Evolutionary conservation across 2,329 filamentous ascomycete species (phyloP), one percentile per base, ranked within the genome.

Genomic region (Sclerotinia sclerotiorum): DNA sequence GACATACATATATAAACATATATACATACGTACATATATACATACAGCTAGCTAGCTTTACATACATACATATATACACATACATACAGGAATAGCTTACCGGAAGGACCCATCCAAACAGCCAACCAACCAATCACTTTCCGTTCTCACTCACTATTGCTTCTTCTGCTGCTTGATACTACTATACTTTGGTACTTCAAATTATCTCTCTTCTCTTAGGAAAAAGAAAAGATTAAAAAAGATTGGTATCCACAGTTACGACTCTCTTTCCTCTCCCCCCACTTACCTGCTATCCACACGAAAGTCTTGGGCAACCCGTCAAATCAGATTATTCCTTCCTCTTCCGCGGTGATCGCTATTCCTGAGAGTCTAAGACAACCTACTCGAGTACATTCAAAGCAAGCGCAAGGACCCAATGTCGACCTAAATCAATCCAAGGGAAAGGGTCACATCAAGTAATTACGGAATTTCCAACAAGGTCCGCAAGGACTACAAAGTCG

Each of bases 401-500:
- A 56, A 48, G 58, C 63, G 63, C 63, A 65, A 48, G 63, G 63
- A 58, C 63, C 63, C 52, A 39, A 62, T 62, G 35, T 51, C 46
- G 60, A 62, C 44, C 46, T 39, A 51, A 62, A 56, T 55, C 49
- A 17, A 65, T 55, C 35, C 63, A 48, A 58, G 44, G 51, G 63
- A 48, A 63, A 63, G 60, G 60, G 21, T 57, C 32, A 42, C 7
- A 57, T 61, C 42, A 24, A 21, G 32, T 51, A 51, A 48, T 65
- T 32, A 35, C 39, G 15, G 19, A 17, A 7, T n/a, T 21, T 17
- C 24, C 39, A 15, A 56, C 63, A 44, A 65, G 51, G 51, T 54
- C 49, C 49, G 62, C 62, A 67, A 51, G 64, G 64, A 67, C 64
- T 67, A 57, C 64, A 66, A 58, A 66, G 15, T 15, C 27, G 29